These are phyloP conservation scores for Botrytis hyacinthi DNA, from an alignment of 2,329 filamentous ascomycete genomes.

Conservation along the genomic window DNA sequence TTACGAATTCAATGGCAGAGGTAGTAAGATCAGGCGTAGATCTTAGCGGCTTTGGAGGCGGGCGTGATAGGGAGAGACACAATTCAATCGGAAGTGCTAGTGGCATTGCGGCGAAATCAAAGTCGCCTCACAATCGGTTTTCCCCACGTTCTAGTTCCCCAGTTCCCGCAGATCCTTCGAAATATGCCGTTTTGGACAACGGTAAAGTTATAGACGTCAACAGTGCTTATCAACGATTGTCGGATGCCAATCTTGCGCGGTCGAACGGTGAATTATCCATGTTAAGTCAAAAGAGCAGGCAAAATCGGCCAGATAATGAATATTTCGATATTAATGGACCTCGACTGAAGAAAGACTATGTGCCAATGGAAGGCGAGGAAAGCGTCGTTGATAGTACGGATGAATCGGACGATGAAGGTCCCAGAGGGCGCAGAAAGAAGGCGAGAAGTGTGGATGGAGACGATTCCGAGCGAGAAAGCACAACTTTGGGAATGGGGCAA, in stretches of 20 bases:
- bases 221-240: conserved; percentile 67
- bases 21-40: conserved; percentile 51
- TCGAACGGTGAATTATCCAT: conserved; percentile 61
- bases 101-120: conserved; percentile 32
- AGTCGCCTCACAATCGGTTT: conserved; percentile 36
- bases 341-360: conserved; percentile 37
- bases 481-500: conserved; percentile 39
- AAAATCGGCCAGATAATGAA: conserved; percentile 31
- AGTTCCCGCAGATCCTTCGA: conserved; percentile 37
- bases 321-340: conserved; percentile 22
- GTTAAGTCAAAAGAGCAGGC: conserved; percentile 36
- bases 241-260: conserved; percentile 65
- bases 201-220: conserved; percentile 64
- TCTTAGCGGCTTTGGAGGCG: conserved; percentile 44
- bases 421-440: conserved; percentile 57
- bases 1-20: conserved; percentile 49
- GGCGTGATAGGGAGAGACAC: conserved; percentile 33
- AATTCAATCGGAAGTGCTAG: conserved; percentile 30
- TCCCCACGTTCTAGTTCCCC: conserved; percentile 37
- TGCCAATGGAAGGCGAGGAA: conserved; percentile 32
- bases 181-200: conserved; percentile 52
- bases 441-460: conserved; percentile 36
- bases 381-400: conserved; percentile 37
- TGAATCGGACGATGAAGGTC: conserved; percentile 62
- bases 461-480: conserved; percentile 39